Evolutionary conservation across 2,329 filamentous ascomycete species (phyloP).

Genomic region (Calonectria pauciramosa): DNA sequence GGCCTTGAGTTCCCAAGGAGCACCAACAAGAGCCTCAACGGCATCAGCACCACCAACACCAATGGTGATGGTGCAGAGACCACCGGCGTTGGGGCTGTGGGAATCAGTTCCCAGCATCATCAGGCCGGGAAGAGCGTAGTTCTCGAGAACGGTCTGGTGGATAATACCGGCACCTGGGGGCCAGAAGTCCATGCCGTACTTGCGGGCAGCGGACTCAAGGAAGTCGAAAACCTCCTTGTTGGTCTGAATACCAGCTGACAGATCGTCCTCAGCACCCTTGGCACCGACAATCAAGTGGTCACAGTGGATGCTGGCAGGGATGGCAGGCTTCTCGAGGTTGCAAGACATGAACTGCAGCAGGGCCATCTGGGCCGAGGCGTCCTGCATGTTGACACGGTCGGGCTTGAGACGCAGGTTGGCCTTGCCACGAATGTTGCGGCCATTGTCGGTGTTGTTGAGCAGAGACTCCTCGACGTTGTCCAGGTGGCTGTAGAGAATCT

Average conservation of each 20-base stretch:
- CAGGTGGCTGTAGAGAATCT: slow-evolving; percentile 97
- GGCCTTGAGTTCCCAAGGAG: slow-evolving; percentile 97
- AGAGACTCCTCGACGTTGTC: slow-evolving; percentile 91
- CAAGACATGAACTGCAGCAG: slow-evolving; percentile 99
- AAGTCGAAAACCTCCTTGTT: slow-evolving; percentile 99
- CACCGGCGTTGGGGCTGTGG: slow-evolving; percentile 97
- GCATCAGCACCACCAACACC: slow-evolving; percentile 98
- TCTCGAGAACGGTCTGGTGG: slow-evolving; percentile 97
- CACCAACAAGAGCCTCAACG: slow-evolving; percentile 95
- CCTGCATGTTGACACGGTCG: slow-evolving; percentile 98
- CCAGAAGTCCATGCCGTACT: slow-evolving; percentile 97
- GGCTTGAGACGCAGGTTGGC: slow-evolving; percentile 98
- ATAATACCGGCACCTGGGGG: slow-evolving; percentile 95
- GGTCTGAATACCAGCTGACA: slow-evolving; percentile 86
- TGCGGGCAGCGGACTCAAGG: slow-evolving; percentile 90
- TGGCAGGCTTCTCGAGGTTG: slow-evolving; percentile 87
- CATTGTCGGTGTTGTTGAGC: slow-evolving; percentile 85
- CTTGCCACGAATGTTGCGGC: slow-evolving; percentile 84
- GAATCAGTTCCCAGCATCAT: slow-evolving; percentile 99
- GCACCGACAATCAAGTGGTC: slow-evolving; percentile 99
- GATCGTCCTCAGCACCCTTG: slow-evolving; percentile 87
- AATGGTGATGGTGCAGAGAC: slow-evolving; percentile 92
- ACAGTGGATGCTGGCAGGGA: slow-evolving; percentile 98
- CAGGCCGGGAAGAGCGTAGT: slow-evolving; percentile 95
- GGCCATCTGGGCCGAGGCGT: slow-evolving; percentile 98